phyloP scores from a whole-genome alignment of 2,329 filamentous ascomycete genomes.

The Penicillium aurantiogriseum region DNA sequence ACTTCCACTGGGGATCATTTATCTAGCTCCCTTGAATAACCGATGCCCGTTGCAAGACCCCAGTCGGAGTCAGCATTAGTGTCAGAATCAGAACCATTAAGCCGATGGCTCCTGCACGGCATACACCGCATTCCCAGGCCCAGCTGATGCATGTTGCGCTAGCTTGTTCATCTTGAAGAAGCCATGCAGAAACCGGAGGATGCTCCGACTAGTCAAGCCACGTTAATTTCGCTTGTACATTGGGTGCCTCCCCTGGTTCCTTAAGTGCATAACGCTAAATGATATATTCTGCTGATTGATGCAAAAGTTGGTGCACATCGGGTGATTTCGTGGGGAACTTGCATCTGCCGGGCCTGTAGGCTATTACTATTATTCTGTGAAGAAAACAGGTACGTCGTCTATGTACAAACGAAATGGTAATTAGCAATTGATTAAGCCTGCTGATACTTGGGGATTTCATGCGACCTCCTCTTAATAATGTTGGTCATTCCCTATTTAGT shows the following conservation, averaged over 20 bases:
- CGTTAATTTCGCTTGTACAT: background rate
- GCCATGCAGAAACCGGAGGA: slow-evolving; percentile 8
- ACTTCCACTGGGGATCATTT: background rate
- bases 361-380: background rate
- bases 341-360: background rate
- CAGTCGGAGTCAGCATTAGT: background rate
- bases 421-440: background rate
- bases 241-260: background rate
- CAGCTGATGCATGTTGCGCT: background rate
- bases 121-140: background rate
- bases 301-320: background rate
- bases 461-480: background rate
- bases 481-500: background rate
- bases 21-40: background rate
- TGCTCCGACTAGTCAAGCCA: slow-evolving; percentile 16
- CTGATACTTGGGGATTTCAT: background rate
- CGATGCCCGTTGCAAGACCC: background rate
- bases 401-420: background rate
- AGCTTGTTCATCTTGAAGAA: background rate
- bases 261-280: background rate
- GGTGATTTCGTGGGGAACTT: background rate
- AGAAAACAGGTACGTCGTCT: background rate
- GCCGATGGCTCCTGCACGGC: background rate
- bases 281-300: background rate
- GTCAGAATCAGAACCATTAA: background rate